Percentiles rank a stretch among this genome's conserved stretches.
Evolutionary conservation across 345 rosid species (phyloP).

Genomic region (Schrenkiella parvula): DNA sequence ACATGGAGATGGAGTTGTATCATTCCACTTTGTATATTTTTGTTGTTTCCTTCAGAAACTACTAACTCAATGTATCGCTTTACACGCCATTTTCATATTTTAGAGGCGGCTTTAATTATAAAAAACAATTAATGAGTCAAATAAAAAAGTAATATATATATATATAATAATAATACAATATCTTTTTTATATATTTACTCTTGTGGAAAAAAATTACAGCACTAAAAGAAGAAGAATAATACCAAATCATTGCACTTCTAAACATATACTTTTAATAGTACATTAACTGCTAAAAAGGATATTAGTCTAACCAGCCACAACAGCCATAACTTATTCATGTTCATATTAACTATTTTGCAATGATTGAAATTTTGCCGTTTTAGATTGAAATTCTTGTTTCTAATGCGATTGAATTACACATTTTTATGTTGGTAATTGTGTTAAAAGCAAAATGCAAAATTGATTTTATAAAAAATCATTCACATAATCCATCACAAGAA

Average conservation of each 20-base stretch:
- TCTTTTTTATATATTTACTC: not conserved
- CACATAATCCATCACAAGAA: not conserved
- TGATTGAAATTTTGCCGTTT: not conserved
- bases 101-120: constrained; percentile 23
- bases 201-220: constrained; percentile 20
- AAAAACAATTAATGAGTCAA: constrained; percentile 23
- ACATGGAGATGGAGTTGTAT: constrained; percentile 20
- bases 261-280: not conserved
- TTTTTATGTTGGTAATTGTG: not conserved
- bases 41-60: constrained; percentile 18
- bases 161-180: constrained; percentile 2
- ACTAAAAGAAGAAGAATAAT: constrained; percentile 16
- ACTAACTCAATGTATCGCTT: constrained; percentile 19
- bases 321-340: not conserved
- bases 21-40: constrained; percentile 13
- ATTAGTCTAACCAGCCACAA: not conserved
- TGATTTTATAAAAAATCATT: not conserved
- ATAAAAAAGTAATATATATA: constrained; percentile 1
- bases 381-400: not conserved
- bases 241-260: constrained; percentile 18
- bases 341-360: not conserved
- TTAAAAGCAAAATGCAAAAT: not conserved
- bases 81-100: constrained; percentile 31
- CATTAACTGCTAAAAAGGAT: not conserved
- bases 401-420: not conserved